Conservation (phyloP, 192 early-diverging fungal genomes). For the Physocladia obscura region DNA sequence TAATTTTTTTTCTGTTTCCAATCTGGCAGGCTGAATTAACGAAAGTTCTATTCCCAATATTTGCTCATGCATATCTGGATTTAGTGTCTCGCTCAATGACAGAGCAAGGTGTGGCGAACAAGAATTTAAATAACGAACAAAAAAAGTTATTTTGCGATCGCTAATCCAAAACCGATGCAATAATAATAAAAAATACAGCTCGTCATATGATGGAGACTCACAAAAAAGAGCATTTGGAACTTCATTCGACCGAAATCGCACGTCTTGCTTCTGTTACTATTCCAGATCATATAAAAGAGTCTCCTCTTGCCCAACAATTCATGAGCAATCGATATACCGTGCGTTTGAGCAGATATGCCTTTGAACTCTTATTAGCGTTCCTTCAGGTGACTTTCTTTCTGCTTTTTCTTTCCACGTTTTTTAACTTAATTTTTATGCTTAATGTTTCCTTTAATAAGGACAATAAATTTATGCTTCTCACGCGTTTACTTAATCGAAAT, state of each 20-base stretch:
- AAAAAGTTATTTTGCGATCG: not conserved
- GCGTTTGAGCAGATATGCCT: constrained; percentile 80
- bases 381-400: constrained; percentile 68
- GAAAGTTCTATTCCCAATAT: constrained; percentile 83
- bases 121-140: too few relatives aligned
- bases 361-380: constrained; percentile 85
- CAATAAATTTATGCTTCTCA: constrained; percentile 81
- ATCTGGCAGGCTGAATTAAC: constrained; percentile 82
- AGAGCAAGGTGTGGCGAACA: constrained; percentile 42
- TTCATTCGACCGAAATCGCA: constrained; percentile 72
- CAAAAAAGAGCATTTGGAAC: constrained; percentile 71
- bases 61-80: constrained; percentile 89
- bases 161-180: not conserved
- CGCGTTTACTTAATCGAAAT: constrained; percentile 90
- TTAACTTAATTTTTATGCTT: not conserved
- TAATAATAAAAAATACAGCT: constrained; percentile 48
- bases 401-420: not conserved
- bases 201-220: constrained; percentile 74
- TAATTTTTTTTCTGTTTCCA: too few relatives aligned
- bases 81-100: constrained; percentile 66
- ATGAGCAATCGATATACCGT: constrained; percentile 81
- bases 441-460: too few relatives aligned
- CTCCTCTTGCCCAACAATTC: constrained; percentile 78
- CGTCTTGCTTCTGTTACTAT: constrained; percentile 69
- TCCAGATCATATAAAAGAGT: constrained; percentile 74